A percentile compares a stretch with the other conserved stretches of the same genome.
Evolutionary conservation across 768 basidiomycete species (phyloP).

Genomic region (Megacollybia marginata): DNA sequence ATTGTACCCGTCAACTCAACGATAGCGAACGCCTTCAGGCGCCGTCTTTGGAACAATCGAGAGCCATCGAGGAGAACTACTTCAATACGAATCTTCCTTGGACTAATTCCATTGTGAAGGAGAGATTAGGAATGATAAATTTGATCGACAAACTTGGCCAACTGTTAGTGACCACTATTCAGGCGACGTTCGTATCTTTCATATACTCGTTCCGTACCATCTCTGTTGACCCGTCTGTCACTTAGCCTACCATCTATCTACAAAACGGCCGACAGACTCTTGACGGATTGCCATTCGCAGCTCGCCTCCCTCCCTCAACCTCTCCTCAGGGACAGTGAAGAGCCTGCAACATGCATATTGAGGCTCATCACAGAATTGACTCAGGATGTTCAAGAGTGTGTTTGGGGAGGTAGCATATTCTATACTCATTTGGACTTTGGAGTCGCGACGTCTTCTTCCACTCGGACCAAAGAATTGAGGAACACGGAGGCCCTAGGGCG

Average conservation of each 20-base stretch:
- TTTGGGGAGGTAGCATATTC: not conserved
- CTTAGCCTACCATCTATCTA: not conserved
- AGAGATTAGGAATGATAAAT: not conserved
- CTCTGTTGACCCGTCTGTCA: not conserved
- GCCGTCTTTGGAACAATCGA: constrained; percentile 6
- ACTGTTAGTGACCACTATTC: not conserved
- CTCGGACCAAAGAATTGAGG: not conserved
- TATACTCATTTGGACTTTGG: not conserved
- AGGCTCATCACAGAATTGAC: constrained; percentile 12
- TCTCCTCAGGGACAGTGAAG: constrained; percentile 2
- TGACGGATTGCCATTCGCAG: not conserved
- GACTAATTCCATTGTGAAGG: not conserved
- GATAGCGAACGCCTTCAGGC: constrained; percentile 15
- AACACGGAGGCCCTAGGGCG: not conserved
- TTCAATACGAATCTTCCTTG: not conserved
- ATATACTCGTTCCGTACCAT: not conserved
- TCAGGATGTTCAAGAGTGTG: constrained; percentile 5
- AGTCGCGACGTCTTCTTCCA: not conserved
- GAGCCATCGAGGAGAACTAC: not conserved
- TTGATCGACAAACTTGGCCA: not conserved
- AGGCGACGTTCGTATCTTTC: not conserved
- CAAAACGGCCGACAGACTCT: not conserved
- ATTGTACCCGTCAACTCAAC: constrained; percentile 20
- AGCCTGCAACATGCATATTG: constrained; percentile 13
- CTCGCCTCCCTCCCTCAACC: constrained; percentile 10